Conservation (phyloP, 2,329 filamentous ascomycete species). For the Nannizziopsis arthrosporioides region DNA sequence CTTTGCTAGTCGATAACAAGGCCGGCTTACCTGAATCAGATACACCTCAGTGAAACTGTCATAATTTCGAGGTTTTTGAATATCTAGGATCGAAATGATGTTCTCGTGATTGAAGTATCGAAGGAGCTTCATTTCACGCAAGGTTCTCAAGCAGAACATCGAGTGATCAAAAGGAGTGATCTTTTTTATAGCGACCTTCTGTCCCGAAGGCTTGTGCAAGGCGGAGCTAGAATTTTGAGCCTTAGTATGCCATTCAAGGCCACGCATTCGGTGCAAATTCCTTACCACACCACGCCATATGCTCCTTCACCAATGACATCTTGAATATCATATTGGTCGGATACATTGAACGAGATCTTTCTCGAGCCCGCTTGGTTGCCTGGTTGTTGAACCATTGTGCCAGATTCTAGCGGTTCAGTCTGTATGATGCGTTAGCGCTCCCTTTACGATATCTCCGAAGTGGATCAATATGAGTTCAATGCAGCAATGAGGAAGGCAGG, state of each 20-base stretch:
- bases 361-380: constrained; percentile 48
- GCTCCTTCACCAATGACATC: constrained; percentile 98
- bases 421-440: constrained; percentile 8
- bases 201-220: constrained; percentile 91
- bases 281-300: constrained; percentile 95
- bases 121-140: constrained; percentile 98
- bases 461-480: background rate
- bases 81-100: constrained; percentile 98
- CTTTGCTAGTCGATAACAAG: background rate
- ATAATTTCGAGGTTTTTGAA: constrained; percentile 93
- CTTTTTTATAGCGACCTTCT: constrained; percentile 99
- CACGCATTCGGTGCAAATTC: constrained; percentile 14
- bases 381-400: constrained; percentile 33
- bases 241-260: background rate
- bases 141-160: constrained; percentile 92
- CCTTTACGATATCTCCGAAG: background rate
- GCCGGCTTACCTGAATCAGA: constrained; percentile 69
- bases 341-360: constrained; percentile 99
- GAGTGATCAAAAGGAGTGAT: constrained; percentile 98
- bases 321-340: constrained; percentile 98
- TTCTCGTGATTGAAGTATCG: constrained; percentile 99
- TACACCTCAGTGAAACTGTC: constrained; percentile 97
- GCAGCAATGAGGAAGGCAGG: background rate
- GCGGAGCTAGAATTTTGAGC: constrained; percentile 55
- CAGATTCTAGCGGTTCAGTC: constrained; percentile 3